A percentile compares a stretch with the other conserved stretches of the same genome.
phyloP scores from a whole-genome alignment of 1,284 basidiomycete genomes.

The Naganishia sp. region DNA sequence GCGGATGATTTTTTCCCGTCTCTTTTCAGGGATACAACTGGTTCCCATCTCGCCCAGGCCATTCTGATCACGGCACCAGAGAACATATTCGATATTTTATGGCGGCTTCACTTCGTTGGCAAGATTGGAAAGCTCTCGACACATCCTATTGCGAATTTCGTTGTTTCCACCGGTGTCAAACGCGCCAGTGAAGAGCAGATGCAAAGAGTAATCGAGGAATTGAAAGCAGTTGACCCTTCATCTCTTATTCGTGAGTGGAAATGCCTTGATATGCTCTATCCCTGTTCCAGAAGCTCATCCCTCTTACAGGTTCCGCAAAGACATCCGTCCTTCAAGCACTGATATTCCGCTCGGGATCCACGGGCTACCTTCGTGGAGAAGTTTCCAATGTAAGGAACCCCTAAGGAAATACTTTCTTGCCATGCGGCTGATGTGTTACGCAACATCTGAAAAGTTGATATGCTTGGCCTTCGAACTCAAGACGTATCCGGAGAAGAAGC shows the following conservation, averaged over 20 bases:
- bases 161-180: conserved; percentile 73
- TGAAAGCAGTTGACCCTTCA: conserved; percentile 59
- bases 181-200: conserved; percentile 63
- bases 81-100: conserved; percentile 67
- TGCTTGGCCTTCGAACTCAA: conserved; percentile 64
- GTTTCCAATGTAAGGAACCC: conserved; percentile 27
- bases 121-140: conserved; percentile 70
- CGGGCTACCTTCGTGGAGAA: conserved; percentile 55
- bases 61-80: conserved; percentile 66
- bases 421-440: not conserved
- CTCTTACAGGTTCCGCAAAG: conserved; percentile 59
- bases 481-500: conserved; percentile 55
- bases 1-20: conserved; percentile 70
- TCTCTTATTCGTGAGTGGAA: conserved; percentile 60
- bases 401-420: not conserved
- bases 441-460: conserved; percentile 58
- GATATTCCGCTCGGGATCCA: conserved; percentile 61
- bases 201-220: conserved; percentile 62
- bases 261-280: not conserved
- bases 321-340: conserved; percentile 70
- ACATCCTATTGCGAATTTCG: conserved; percentile 90
- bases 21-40: conserved; percentile 76
- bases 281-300: not conserved
- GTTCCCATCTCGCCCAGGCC: conserved; percentile 82
- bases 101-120: conserved; percentile 72